phyloP scores from a whole-genome alignment of 139 green algal genomes.

The Haematococcus lacustris region DNA sequence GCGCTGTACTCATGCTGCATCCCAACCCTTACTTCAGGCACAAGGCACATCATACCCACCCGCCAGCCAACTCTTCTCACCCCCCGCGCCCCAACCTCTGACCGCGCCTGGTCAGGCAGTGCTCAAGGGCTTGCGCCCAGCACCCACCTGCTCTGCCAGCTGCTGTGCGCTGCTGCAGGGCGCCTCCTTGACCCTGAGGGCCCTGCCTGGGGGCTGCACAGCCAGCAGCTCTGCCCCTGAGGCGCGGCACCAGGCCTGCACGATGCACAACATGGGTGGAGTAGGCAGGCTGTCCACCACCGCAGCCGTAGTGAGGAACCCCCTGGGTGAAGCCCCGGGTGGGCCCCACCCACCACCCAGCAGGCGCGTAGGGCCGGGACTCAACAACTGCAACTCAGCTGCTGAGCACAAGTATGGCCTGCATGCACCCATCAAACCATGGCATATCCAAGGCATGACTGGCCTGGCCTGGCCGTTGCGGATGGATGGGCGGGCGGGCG shows the following conservation, averaged over 20 bases:
- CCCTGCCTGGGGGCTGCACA: conserved; percentile 66
- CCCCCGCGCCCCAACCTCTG: too few relatives aligned
- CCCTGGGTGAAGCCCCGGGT: too few relatives aligned
- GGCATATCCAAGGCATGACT: too few relatives aligned
- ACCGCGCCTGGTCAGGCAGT: too few relatives aligned
- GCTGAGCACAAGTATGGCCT: neutral
- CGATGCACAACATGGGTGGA: neutral
- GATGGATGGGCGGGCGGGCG: too few relatives aligned
- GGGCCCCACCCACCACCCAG: neutral
- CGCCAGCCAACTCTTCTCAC: too few relatives aligned
- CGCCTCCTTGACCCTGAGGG: conserved; percentile 37
- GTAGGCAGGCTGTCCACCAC: neutral
- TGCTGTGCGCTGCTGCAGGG: conserved; percentile 26
- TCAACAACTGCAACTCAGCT: neutral
- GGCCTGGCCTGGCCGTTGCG: too few relatives aligned
- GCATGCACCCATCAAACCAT: neutral
- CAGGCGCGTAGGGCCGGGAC: neutral
- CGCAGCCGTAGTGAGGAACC: neutral
- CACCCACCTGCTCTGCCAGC: conserved; percentile 40
- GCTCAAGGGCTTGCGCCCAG: neutral
- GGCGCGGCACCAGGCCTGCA: conserved; percentile 62
- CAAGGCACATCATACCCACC: too few relatives aligned
- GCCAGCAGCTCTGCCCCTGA: conserved; percentile 54
- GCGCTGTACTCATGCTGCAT: too few relatives aligned
- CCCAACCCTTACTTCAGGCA: too few relatives aligned